Conservation (phyloP, 129 eudicot species). For the Logfia minima region DNA sequence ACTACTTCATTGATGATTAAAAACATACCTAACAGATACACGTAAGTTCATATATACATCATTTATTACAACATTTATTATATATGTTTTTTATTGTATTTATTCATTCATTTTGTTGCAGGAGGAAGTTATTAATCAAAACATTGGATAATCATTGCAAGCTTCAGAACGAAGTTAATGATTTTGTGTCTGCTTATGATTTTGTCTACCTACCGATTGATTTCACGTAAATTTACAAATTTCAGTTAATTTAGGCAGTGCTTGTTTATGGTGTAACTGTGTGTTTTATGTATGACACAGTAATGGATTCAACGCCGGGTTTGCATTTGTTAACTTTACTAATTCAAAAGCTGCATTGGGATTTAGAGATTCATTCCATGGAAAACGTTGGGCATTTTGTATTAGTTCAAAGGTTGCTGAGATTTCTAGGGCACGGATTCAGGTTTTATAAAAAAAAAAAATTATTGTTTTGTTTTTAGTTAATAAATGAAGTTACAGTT, state of each 20-base stretch:
- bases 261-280: neutral
- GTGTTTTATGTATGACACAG: neutral
- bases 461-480: neutral
- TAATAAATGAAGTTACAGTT: no score
- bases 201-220: neutral
- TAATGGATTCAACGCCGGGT: neutral
- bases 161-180: neutral
- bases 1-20: neutral
- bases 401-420: constrained; percentile 31
- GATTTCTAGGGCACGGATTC: constrained; percentile 51
- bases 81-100: no score
- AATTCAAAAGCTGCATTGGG: constrained; percentile 35
- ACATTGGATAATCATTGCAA: neutral
- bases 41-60: neutral
- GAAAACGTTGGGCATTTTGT: constrained; percentile 31
- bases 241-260: neutral
- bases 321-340: constrained; percentile 59
- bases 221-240: neutral
- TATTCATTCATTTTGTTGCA: neutral
- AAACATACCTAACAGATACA: neutral
- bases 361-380: constrained; percentile 29
- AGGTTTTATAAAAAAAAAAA: constrained; percentile 46
- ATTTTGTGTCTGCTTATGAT: neutral
- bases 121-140: neutral
- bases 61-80: no score